phyloP scores from a whole-genome alignment of 441 rosid species.

The Eutrema salsugineum region DNA sequence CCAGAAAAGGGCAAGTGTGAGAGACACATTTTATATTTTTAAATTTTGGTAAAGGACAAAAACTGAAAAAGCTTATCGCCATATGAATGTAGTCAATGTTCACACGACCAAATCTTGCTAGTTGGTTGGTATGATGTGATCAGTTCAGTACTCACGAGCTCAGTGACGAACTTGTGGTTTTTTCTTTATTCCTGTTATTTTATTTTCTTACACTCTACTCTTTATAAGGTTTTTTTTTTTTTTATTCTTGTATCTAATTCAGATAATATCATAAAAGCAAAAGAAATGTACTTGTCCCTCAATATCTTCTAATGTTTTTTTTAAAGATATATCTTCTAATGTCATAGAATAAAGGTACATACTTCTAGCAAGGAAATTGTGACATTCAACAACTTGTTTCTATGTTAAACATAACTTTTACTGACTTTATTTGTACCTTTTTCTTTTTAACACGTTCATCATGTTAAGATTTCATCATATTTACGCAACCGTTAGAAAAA shows the following conservation, averaged over 20 bases:
- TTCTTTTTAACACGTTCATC: background rate
- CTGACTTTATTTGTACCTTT: background rate
- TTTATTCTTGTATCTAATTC: background rate
- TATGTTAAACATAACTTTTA: too few relatives aligned
- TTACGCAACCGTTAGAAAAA: too few relatives aligned
- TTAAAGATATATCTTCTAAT: too few relatives aligned
- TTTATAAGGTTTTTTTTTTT: background rate
- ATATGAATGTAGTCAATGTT: background rate
- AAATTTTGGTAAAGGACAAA: background rate
- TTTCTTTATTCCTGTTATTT: background rate
- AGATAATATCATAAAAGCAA: background rate
- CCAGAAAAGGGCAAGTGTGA: background rate
- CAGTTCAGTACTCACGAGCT: conserved; percentile 18
- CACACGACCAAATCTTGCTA: conserved; percentile 9
- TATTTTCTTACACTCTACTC: background rate
- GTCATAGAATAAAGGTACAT: background rate
- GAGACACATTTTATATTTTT: background rate
- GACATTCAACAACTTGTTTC: background rate
- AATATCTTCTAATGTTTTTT: background rate
- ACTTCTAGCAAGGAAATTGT: background rate
- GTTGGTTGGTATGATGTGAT: background rate
- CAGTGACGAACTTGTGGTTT: background rate
- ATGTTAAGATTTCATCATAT: too few relatives aligned
- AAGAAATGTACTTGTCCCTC: background rate
- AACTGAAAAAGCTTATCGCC: background rate